phyloP scores from a whole-genome alignment of 2,329 filamentous ascomycete genomes.

The Fusarium dlaminii region DNA sequence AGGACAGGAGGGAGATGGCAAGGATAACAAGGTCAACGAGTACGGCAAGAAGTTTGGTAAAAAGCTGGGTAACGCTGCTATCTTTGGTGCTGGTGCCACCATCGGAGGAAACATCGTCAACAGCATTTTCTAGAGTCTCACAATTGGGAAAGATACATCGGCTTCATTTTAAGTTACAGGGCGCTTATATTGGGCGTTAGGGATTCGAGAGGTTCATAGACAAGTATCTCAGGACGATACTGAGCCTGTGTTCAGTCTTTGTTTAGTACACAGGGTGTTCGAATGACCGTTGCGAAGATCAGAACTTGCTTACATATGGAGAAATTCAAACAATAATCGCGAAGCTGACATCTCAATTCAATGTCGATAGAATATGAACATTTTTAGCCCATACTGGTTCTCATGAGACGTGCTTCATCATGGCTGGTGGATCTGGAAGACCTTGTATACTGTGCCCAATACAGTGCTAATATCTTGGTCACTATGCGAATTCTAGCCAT shows the following conservation, averaged over 20 bases:
- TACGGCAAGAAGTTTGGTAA: constrained; percentile 95
- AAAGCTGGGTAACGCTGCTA: constrained; percentile 82
- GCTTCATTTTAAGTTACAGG: background rate
- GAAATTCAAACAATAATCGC: too few species aligned
- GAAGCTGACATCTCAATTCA: background rate
- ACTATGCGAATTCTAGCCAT: background rate
- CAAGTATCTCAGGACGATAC: background rate
- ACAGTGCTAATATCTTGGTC: constrained; percentile 1
- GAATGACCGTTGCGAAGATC: background rate
- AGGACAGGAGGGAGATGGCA: constrained; percentile 59
- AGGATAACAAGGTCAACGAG: constrained; percentile 74
- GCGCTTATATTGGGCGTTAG: constrained; percentile 27
- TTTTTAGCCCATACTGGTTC: background rate
- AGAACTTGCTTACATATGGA: background rate
- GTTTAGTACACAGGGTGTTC: background rate
- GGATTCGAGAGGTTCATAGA: constrained; percentile 14
- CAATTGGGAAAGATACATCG: background rate
- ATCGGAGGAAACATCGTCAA: constrained; percentile 92
- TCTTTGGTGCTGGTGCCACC: constrained; percentile 92
- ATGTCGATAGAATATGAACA: background rate
- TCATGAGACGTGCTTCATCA: constrained; percentile 22
- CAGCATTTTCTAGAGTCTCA: constrained; percentile 75
- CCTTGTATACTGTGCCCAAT: constrained; percentile 2
- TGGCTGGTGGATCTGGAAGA: constrained; percentile 17
- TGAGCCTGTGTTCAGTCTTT: background rate